A percentile compares a stretch with the other conserved stretches of the same genome.
Conservation (phyloP, 2,329 filamentous ascomycete species). For the Colletotrichum spinosum region DNA sequence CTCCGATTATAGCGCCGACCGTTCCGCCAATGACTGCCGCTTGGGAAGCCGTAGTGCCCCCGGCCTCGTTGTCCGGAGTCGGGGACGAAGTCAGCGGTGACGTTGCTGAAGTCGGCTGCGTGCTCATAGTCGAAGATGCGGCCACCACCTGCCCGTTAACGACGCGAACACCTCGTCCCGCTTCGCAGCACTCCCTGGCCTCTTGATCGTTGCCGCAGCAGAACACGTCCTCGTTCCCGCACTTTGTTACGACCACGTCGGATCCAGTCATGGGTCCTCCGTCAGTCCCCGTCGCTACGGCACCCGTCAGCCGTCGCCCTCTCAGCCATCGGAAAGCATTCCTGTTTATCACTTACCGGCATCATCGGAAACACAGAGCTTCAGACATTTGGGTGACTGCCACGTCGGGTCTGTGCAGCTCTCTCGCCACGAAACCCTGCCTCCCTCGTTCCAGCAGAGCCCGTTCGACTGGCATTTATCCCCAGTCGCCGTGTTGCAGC, state of each 20-base stretch:
- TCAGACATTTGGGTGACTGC: slow-evolving; percentile 39
- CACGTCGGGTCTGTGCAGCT: slow-evolving; percentile 39
- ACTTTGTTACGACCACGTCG: neutral
- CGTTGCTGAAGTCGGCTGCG: neutral
- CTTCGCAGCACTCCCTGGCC: neutral
- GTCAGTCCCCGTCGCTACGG: neutral
- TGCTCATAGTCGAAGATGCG: neutral
- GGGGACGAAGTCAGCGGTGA: neutral
- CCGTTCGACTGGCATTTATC: slow-evolving; percentile 18
- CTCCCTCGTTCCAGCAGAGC: slow-evolving; percentile 21
- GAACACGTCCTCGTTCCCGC: neutral
- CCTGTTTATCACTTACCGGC: neutral
- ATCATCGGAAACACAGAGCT: slow-evolving; percentile 31
- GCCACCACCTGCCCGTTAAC: slow-evolving; percentile 3
- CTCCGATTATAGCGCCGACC: neutral
- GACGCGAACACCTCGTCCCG: neutral
- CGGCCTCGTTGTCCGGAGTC: neutral
- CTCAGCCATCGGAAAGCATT: neutral
- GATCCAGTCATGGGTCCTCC: neutral
- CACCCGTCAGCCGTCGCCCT: neutral
- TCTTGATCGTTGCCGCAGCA: neutral
- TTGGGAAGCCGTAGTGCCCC: neutral
- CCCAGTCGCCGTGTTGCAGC: slow-evolving; percentile 8
- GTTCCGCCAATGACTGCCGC: neutral
- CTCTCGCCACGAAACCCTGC: slow-evolving; percentile 23